Conservation (phyloP, 1,139 yeast genomes). For the Diutina mesorugosa region DNA sequence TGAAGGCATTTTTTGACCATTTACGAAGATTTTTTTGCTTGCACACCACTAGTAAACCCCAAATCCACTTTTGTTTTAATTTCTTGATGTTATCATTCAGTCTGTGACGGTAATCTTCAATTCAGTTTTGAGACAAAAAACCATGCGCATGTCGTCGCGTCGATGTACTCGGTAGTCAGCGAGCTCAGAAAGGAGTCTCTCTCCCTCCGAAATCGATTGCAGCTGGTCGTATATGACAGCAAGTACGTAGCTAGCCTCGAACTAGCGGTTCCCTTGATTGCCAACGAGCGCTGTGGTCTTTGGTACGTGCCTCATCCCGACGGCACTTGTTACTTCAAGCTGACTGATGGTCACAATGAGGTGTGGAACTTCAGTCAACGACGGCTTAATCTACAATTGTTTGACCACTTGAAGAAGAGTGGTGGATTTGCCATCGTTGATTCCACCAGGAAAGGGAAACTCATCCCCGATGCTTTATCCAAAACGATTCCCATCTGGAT, state of each 20-base stretch:
- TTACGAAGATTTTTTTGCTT: too few species aligned
- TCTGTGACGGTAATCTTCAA: background rate
- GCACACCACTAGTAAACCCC: background rate
- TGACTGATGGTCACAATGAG: slow-evolving; percentile 80
- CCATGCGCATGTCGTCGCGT: background rate
- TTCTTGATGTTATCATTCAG: too few species aligned
- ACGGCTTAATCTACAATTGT: slow-evolving; percentile 59
- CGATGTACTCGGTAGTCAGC: slow-evolving; percentile 9
- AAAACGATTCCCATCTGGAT: slow-evolving; percentile 91
- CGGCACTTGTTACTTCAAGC: slow-evolving; percentile 63
- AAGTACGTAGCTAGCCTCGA: slow-evolving; percentile 13
- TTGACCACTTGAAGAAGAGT: slow-evolving; percentile 28
- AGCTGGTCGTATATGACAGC: slow-evolving; percentile 55
- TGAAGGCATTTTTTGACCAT: slow-evolving; percentile 37
- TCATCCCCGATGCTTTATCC: slow-evolving; percentile 75
- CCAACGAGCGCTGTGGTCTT: slow-evolving; percentile 79
- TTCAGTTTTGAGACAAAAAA: background rate
- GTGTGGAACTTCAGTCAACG: slow-evolving; percentile 71
- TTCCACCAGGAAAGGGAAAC: slow-evolving; percentile 74
- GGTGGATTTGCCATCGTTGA: slow-evolving; percentile 58
- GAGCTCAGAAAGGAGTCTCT: slow-evolving; percentile 39
- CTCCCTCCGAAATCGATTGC: slow-evolving; percentile 50
- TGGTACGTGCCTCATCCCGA: slow-evolving; percentile 53
- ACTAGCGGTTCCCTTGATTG: slow-evolving; percentile 29
- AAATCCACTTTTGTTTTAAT: too few species aligned